These are phyloP conservation scores for Zoysia matrella DNA, from an alignment of 202 grass and related monocot species.

Conservation along the genomic window DNA sequence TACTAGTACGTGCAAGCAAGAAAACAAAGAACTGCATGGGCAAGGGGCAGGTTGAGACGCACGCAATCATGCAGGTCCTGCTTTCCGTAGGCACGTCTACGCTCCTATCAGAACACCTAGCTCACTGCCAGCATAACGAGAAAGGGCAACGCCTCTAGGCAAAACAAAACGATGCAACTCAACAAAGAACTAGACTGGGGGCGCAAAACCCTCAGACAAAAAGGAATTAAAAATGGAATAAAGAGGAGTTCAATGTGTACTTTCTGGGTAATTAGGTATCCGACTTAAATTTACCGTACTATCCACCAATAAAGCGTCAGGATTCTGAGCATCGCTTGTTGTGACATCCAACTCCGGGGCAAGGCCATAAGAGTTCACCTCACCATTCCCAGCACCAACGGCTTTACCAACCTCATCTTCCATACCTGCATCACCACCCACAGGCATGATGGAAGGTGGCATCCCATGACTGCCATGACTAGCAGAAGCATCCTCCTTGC, in stretches of 20 bases:
- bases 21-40: constrained; percentile 19
- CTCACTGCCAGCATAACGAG: constrained; percentile 33
- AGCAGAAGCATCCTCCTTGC: constrained; percentile 46
- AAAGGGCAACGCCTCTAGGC: constrained; percentile 23
- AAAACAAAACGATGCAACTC: constrained; percentile 55
- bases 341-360: constrained; percentile 53
- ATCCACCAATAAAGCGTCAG: constrained; percentile 69
- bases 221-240: constrained; percentile 56
- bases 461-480: constrained; percentile 1
- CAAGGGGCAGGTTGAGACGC: background rate
- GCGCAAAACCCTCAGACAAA: constrained; percentile 58
- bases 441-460: constrained; percentile 11
- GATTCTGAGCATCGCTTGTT: constrained; percentile 54
- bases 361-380: constrained; percentile 46
- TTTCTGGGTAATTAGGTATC: constrained; percentile 97
- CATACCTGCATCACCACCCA: constrained; percentile 32
- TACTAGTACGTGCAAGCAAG: constrained; percentile 18
- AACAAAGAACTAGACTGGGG: constrained; percentile 49
- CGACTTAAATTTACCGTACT: constrained; percentile 88
- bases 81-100: constrained; percentile 31
- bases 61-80: constrained; percentile 30
- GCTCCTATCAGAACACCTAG: constrained; percentile 14
- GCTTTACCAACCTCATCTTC: constrained; percentile 28
- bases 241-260: constrained; percentile 96
- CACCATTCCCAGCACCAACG: constrained; percentile 34